A percentile compares a stretch with the other conserved stretches of the same genome.
phyloP scores from a whole-genome alignment of 73 alveolate genomes.

The Tetrahymena malaccensis region DNA sequence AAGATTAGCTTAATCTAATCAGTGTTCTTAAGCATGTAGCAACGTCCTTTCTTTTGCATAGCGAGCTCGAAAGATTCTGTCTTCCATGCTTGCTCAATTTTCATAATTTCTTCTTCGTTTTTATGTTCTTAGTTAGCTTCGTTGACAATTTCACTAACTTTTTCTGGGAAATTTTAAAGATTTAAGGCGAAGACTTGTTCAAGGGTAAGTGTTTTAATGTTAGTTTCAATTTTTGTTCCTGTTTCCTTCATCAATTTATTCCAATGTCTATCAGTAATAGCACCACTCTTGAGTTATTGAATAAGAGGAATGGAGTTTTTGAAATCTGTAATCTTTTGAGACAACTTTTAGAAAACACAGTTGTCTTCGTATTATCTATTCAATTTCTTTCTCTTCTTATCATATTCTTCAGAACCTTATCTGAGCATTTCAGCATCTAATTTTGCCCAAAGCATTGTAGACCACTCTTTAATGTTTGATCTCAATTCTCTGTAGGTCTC shows the following conservation, averaged over 20 bases:
- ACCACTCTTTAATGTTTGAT: conserved; percentile 85
- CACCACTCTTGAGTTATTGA: conserved; percentile 82
- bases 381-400: conserved; percentile 61
- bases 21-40: conserved; percentile 82
- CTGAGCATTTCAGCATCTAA: conserved; percentile 77
- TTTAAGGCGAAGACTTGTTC: conserved; percentile 91
- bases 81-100: conserved; percentile 89
- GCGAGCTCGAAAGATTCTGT: conserved; percentile 75
- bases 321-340: conserved; percentile 71
- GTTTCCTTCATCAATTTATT: conserved; percentile 91
- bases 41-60: conserved; percentile 85
- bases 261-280: conserved; percentile 95
- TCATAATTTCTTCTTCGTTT: conserved; percentile 82
- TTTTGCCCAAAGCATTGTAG: conserved; percentile 91
- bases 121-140: conserved; percentile 97
- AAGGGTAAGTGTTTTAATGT: conserved; percentile 91
- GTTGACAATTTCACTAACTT: conserved; percentile 90
- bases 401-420: conserved; percentile 87
- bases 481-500: conserved; percentile 81
- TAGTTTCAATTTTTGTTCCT: conserved; percentile 85
- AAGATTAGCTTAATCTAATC: conserved; percentile 86
- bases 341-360: conserved; percentile 57
- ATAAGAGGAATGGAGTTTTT: conserved; percentile 80
- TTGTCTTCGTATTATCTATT: conserved; percentile 37
- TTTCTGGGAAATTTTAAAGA: conserved; percentile 85